Conservation (phyloP, 306 rosid genomes). For the Benincasa hispida region DNA sequence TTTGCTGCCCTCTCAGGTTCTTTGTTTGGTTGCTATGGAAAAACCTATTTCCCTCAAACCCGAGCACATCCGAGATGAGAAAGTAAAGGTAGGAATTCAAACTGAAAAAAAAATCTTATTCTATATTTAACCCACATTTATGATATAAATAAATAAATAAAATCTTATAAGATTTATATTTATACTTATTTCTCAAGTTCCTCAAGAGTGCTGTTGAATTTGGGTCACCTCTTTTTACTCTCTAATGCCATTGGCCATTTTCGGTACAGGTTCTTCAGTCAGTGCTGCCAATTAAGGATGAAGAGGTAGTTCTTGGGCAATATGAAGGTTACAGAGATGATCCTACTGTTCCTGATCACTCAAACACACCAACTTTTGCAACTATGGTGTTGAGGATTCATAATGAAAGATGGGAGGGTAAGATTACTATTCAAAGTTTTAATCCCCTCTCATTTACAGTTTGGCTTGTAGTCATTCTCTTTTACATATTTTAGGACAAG, state of each 20-base stretch:
- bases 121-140: neutral
- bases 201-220: neutral
- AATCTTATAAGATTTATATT: neutral
- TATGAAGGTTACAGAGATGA: slow-evolving; percentile 92
- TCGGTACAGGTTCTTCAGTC: slow-evolving; percentile 73
- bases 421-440: neutral
- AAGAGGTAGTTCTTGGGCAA: slow-evolving; percentile 89
- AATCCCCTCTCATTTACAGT: neutral
- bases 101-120: neutral
- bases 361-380: slow-evolving; percentile 97
- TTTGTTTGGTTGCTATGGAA: slow-evolving; percentile 96
- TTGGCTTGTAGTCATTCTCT: neutral
- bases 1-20: slow-evolving; percentile 39
- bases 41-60: slow-evolving; percentile 88
- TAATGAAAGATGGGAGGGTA: slow-evolving; percentile 99
- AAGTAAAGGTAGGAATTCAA: slow-evolving; percentile 64
- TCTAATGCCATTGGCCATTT: neutral
- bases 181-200: neutral
- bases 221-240: neutral
- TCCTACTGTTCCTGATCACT: slow-evolving; percentile 83
- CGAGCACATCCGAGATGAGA: slow-evolving; percentile 92
- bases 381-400: slow-evolving; percentile 65
- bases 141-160: neutral
- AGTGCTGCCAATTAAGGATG: slow-evolving; percentile 68
- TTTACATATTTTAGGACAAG: neutral